Percentiles rank a stretch among this genome's conserved stretches.
Conservation (phyloP, 2,329 filamentous ascomycete species). For the Penicillium italicum region DNA sequence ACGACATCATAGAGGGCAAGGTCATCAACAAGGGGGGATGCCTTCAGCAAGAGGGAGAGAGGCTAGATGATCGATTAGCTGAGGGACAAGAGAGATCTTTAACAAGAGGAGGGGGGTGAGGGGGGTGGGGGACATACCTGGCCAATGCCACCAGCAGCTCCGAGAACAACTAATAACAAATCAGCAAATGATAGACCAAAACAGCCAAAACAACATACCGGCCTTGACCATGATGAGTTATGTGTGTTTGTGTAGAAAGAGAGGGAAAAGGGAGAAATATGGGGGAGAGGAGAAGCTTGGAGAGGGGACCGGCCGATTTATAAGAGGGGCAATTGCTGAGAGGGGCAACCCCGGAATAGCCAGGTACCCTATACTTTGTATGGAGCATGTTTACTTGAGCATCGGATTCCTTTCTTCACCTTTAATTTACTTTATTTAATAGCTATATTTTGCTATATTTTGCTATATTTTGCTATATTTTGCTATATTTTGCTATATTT, state of each 20-base stretch:
- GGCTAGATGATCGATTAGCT: conserved; percentile 56
- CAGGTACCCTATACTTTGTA: no score
- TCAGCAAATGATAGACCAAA: conserved; percentile 14
- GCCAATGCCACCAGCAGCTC: conserved; percentile 96
- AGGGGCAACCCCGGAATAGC: conserved; percentile 17
- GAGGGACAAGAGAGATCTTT: background rate
- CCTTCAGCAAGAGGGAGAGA: conserved; percentile 93
- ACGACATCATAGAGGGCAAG: conserved; percentile 99
- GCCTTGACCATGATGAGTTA: conserved; percentile 49
- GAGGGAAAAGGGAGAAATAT: background rate
- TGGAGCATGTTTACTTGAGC: no score
- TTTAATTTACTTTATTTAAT: no score
- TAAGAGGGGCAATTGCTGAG: conserved; percentile 12
- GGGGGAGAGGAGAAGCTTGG: conserved; percentile 7
- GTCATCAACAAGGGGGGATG: conserved; percentile 80
- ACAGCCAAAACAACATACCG: conserved; percentile 24
- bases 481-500: no score
- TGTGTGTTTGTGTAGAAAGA: background rate
- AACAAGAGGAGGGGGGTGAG: background rate
- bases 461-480: no score
- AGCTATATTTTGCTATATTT: no score
- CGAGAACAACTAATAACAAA: conserved; percentile 66
- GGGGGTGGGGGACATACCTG: conserved; percentile 64
- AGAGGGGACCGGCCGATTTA: conserved; percentile 10
- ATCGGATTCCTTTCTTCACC: no score